These are phyloP conservation scores for Claviceps sp. DNA, from an alignment of 2,329 filamentous ascomycete genomes.

Conservation along the genomic window DNA sequence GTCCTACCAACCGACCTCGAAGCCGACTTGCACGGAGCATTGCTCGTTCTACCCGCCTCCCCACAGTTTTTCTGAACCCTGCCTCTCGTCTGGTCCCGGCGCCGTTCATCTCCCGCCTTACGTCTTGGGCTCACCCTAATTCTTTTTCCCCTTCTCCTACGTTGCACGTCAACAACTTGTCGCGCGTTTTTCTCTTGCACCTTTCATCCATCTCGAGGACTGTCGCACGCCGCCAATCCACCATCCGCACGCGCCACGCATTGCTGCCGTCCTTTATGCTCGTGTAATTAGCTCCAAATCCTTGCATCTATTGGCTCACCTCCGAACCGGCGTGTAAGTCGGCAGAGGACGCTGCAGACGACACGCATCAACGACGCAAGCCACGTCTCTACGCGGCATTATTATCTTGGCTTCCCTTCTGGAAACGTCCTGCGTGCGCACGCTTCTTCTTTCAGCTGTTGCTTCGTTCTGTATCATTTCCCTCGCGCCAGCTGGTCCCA, in stretches of 20 bases:
- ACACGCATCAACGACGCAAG: conserved; percentile 2
- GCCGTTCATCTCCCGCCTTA: conserved; percentile 9
- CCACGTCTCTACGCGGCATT: conserved; percentile 1
- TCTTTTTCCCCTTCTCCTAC: conserved; percentile 15
- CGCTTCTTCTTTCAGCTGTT: background rate
- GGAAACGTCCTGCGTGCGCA: background rate
- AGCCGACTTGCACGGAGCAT: conserved; percentile 1
- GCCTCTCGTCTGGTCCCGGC: conserved; percentile 7
- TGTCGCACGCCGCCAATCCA: conserved; percentile 7
- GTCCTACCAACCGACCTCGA: background rate
- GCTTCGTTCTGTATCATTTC: background rate
- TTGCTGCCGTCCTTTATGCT: conserved; percentile 3
- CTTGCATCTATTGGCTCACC: conserved; percentile 5
- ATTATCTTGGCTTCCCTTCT: background rate
- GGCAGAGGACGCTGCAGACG: conserved; percentile 6
- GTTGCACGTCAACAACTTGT: conserved; percentile 12
- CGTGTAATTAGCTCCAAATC: background rate
- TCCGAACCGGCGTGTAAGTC: conserved; percentile 20
- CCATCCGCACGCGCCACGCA: conserved; percentile 6
- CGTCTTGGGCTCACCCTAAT: conserved; percentile 8
- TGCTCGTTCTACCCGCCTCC: conserved; percentile 5
- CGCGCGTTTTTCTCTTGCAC: conserved; percentile 8
- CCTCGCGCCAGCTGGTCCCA: background rate
- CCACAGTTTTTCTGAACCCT: conserved; percentile 9
- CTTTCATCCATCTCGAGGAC: conserved; percentile 1